Percentiles rank a stretch among this genome's conserved stretches.
Conservation (phyloP, 2,329 filamentous ascomycete genomes). For the Colletotrichum ledebouriae region DNA sequence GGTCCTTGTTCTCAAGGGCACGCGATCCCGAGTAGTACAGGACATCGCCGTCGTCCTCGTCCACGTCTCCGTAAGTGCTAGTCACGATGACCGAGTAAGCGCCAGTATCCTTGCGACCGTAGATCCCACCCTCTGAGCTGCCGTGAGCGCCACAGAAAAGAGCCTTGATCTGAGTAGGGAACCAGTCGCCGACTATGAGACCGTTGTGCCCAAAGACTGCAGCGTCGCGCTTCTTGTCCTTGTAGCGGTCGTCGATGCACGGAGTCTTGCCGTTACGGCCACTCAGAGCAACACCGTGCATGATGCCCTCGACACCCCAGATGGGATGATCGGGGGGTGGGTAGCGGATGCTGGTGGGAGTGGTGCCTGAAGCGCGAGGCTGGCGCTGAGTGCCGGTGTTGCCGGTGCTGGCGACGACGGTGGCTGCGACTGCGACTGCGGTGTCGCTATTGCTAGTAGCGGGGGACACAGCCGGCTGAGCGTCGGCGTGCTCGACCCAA, state of each 20-base stretch:
- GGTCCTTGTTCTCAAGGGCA: slow-evolving; percentile 41
- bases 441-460: neutral
- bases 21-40: slow-evolving; percentile 47
- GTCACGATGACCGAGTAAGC: slow-evolving; percentile 69
- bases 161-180: slow-evolving; percentile 63
- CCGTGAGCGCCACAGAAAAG: slow-evolving; percentile 69
- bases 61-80: slow-evolving; percentile 45
- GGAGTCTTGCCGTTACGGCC: slow-evolving; percentile 1
- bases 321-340: neutral
- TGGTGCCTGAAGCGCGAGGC: neutral
- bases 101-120: slow-evolving; percentile 58
- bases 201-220: slow-evolving; percentile 49
- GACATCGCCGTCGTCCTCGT: slow-evolving; percentile 46
- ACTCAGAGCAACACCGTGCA: slow-evolving; percentile 10
- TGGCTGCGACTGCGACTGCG: too few relatives aligned
- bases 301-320: neutral
- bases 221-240: neutral
- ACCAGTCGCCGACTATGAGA: slow-evolving; percentile 61
- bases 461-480: neutral
- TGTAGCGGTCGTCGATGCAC: neutral
- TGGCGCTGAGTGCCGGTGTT: neutral
- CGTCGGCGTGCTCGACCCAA: neutral
- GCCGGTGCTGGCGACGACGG: neutral
- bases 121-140: slow-evolving; percentile 62
- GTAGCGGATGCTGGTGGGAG: neutral